Conservation (phyloP, 1,284 basidiomycete species). For the Polyporus tsugae region DNA sequence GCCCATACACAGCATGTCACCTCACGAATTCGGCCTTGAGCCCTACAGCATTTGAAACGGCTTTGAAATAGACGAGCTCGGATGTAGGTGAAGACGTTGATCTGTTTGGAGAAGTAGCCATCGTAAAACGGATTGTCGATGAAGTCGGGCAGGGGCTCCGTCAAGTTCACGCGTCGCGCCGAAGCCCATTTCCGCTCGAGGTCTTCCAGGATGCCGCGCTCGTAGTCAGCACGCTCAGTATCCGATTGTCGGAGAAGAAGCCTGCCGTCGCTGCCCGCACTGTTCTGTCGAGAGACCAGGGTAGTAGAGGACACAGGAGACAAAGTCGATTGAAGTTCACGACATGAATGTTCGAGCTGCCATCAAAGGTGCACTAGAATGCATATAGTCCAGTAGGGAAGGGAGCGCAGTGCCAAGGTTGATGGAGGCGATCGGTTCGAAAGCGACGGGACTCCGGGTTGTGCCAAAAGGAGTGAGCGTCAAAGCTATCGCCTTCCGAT, state of each 20-base stretch:
- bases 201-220: too few relatives aligned
- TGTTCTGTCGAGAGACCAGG: conserved; percentile 16
- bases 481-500: conserved; percentile 27
- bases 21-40: conserved; percentile 89
- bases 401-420: neutral
- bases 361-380: conserved; percentile 22
- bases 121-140: too few relatives aligned
- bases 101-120: conserved; percentile 96
- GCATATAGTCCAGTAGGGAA: conserved; percentile 27
- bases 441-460: neutral
- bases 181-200: conserved; percentile 66
- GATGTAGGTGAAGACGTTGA: conserved; percentile 84
- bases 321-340: conserved; percentile 1
- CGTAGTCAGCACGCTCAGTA: too few relatives aligned
- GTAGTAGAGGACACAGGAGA: conserved; percentile 25
- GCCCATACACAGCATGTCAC: conserved; percentile 77
- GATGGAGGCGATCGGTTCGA: neutral
- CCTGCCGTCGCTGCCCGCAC: too few relatives aligned
- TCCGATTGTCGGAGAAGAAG: too few relatives aligned
- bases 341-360: conserved; percentile 22
- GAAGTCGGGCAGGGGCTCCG: too few relatives aligned
- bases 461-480: conserved; percentile 17
- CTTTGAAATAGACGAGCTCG: conserved; percentile 77
- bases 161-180: conserved; percentile 90
- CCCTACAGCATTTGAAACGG: too few relatives aligned